phyloP scores from a whole-genome alignment of 2,329 filamentous ascomycete species.

The Coniochaeta sp. region DNA sequence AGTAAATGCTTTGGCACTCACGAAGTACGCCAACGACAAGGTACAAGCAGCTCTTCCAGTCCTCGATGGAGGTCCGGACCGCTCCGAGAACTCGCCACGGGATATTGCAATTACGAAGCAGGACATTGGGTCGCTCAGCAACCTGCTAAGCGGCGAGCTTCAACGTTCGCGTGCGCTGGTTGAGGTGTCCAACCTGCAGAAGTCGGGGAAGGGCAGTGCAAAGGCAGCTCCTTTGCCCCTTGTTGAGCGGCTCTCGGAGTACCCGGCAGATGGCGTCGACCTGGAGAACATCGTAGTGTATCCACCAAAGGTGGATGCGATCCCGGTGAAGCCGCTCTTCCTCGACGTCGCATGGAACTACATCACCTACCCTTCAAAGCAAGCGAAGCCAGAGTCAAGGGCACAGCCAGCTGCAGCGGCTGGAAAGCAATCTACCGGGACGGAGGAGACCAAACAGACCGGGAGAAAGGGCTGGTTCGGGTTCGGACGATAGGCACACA shows the following conservation, averaged over 20 bases:
- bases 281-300: slow-evolving; percentile 78
- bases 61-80: slow-evolving; percentile 30
- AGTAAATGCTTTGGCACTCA: slow-evolving; percentile 78
- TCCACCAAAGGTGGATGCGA: slow-evolving; percentile 72
- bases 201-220: slow-evolving; percentile 33
- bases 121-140: slow-evolving; percentile 52
- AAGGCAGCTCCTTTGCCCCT: slow-evolving; percentile 49
- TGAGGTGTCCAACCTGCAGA: slow-evolving; percentile 63
- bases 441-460: slow-evolving; percentile 37
- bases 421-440: slow-evolving; percentile 11
- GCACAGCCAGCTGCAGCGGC: slow-evolving; percentile 6
- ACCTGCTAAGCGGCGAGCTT: slow-evolving; percentile 62
- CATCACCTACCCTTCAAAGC: slow-evolving; percentile 75
- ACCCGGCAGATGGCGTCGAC: slow-evolving; percentile 64
- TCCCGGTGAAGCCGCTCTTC: slow-evolving; percentile 93
- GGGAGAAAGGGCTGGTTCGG: slow-evolving; percentile 73
- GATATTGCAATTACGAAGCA: slow-evolving; percentile 60
- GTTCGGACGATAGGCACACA: slow-evolving; percentile 45
- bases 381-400: slow-evolving; percentile 10
- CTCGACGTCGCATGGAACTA: slow-evolving; percentile 98
- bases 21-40: slow-evolving; percentile 63
- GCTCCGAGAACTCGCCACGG: slow-evolving; percentile 40
- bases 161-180: slow-evolving; percentile 81
- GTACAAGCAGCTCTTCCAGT: slow-evolving; percentile 42
- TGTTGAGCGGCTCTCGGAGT: slow-evolving; percentile 68